A percentile compares a stretch with the other conserved stretches of the same genome.
Conservation (phyloP, 352 stramenopile species). For the Salisapilia sapeloensis region DNA sequence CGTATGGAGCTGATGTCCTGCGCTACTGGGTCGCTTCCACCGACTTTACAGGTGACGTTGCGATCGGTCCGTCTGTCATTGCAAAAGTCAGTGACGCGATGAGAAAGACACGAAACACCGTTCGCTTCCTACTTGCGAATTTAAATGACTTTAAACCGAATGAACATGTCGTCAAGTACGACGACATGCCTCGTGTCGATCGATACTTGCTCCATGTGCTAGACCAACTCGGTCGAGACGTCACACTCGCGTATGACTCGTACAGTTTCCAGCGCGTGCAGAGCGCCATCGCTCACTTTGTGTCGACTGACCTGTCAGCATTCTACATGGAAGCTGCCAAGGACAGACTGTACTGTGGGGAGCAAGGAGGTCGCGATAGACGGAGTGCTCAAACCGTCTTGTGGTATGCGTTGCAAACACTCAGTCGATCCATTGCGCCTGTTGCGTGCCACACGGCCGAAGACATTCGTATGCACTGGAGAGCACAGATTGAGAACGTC, state of each 20-base stretch:
- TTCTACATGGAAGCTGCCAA: constrained; percentile 98
- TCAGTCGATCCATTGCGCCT: constrained; percentile 62
- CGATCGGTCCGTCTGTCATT: constrained; percentile 86
- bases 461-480: constrained; percentile 88
- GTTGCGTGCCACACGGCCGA: constrained; percentile 93
- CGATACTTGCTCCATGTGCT: constrained; percentile 93
- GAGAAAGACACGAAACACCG: constrained; percentile 91
- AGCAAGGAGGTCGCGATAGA: constrained; percentile 59
- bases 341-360: constrained; percentile 94
- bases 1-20: constrained; percentile 94
- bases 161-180: constrained; percentile 67
- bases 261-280: constrained; percentile 87
- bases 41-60: constrained; percentile 95
- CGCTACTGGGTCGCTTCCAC: constrained; percentile 95
- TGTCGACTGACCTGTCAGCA: constrained; percentile 91
- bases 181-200: constrained; percentile 84
- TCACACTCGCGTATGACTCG: constrained; percentile 71
- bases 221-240: constrained; percentile 53
- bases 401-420: constrained; percentile 38
- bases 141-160: constrained; percentile 87
- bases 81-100: constrained; percentile 62
- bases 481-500: constrained; percentile 23
- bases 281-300: constrained; percentile 85
- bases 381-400: constrained; percentile 80
- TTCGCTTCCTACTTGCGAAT: constrained; percentile 94